These are phyloP conservation scores for Talaromyces trachyspermus DNA, from an alignment of 495 filamentous ascomycete genomes.

Conservation along the genomic window DNA sequence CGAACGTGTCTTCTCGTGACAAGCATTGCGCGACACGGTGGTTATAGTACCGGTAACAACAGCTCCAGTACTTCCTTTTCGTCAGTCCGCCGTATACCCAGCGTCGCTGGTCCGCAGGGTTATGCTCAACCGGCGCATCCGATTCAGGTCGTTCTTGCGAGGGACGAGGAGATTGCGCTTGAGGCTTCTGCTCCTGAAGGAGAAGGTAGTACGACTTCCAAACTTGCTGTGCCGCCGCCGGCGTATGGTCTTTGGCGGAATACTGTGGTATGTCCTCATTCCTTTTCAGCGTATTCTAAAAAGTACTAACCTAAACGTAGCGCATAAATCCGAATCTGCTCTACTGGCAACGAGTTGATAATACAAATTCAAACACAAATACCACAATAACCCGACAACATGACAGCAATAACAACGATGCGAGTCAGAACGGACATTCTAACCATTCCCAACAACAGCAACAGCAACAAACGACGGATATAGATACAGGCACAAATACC, in stretches of 20 bases:
- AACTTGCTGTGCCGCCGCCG: constrained; percentile 55
- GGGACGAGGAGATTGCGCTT: constrained; percentile 53
- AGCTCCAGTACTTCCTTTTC: too few species aligned
- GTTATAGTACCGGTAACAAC: too few species aligned
- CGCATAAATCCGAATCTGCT: constrained; percentile 73
- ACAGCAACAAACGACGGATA: constrained; percentile 13
- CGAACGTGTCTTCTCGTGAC: constrained; percentile 59
- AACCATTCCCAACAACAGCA: not conserved
- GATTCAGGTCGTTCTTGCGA: constrained; percentile 53
- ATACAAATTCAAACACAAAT: constrained; percentile 2
- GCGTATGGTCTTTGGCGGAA: constrained; percentile 83
- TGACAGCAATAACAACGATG: not conserved
- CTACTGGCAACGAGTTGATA: constrained; percentile 63
- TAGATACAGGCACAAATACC: too few species aligned
- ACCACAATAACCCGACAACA: constrained; percentile 6
- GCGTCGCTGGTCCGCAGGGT: constrained; percentile 39
- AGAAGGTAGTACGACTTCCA: constrained; percentile 18
- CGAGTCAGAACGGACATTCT: not conserved
- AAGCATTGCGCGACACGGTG: constrained; percentile 26
- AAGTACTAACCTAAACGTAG: constrained; percentile 30
- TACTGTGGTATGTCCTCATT: constrained; percentile 59
- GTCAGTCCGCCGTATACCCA: constrained; percentile 19
- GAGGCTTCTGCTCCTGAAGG: constrained; percentile 8
- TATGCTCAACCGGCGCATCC: constrained; percentile 56
- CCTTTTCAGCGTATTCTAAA: not conserved